Conservation (phyloP, 306 rosid species). For the Trifolium dubium region DNA sequence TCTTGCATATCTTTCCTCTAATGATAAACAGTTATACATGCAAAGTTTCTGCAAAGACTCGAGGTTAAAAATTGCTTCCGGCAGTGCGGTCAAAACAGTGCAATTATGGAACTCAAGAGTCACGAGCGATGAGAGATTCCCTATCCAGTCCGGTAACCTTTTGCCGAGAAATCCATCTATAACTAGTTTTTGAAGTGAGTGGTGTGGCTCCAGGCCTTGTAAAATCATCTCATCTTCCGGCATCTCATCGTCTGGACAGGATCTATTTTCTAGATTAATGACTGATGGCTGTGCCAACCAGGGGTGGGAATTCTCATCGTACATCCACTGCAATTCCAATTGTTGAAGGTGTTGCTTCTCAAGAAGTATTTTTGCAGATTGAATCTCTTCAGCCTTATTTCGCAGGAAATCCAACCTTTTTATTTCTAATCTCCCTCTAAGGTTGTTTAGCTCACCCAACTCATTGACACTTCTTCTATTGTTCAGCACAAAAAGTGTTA, state of each 20-base stretch:
- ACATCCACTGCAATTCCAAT: constrained; percentile 32
- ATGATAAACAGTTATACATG: background rate
- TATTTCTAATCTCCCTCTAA: constrained; percentile 27
- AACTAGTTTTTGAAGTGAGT: constrained; percentile 15
- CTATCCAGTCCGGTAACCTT: constrained; percentile 41
- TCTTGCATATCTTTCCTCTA: constrained; percentile 15
- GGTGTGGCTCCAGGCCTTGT: constrained; percentile 40
- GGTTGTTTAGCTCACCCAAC: constrained; percentile 38
- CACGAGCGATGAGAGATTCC: constrained; percentile 27
- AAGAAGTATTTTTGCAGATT: constrained; percentile 11
- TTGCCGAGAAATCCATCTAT: constrained; percentile 32
- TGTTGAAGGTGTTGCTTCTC: constrained; percentile 33
- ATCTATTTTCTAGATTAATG: background rate
- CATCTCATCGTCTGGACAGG: constrained; percentile 32
- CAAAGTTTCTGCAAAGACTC: constrained; percentile 1
- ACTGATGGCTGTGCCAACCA: rapidly evolving
- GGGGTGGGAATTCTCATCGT: no score
- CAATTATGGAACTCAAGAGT: constrained; percentile 5
- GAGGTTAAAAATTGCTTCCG: constrained; percentile 21
- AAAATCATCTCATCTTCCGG: constrained; percentile 38
- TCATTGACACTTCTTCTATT: background rate
- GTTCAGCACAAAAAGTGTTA: constrained; percentile 1
- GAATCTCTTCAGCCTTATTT: background rate
- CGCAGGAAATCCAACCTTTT: background rate
- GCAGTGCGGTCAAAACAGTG: constrained; percentile 11